These are phyloP conservation scores for Penicillium canariense DNA, from an alignment of 495 filamentous ascomycete species.

Conservation along the genomic window DNA sequence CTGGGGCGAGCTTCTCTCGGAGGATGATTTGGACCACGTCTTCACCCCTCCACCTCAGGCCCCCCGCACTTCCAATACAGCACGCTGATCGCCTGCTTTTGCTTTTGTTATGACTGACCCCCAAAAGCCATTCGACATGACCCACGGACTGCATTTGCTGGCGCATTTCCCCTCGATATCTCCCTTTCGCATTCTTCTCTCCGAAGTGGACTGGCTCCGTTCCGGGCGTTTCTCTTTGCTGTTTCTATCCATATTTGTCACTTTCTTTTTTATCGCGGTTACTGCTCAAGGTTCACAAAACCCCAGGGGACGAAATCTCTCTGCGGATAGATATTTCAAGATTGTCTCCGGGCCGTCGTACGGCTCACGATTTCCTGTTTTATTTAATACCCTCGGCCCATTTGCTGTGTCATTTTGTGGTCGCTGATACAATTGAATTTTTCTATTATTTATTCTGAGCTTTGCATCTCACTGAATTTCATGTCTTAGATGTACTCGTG, in stretches of 20 bases:
- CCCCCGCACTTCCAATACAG: constrained; percentile 8
- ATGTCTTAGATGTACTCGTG: background rate
- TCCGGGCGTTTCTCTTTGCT: constrained; percentile 2
- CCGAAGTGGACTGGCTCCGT: constrained; percentile 25
- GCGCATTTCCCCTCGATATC: constrained; percentile 17
- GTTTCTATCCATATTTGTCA: constrained; percentile 3
- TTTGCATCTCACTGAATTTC: background rate
- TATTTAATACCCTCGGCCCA: constrained; percentile 22
- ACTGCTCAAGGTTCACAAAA: background rate
- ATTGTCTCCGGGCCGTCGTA: constrained; percentile 2
- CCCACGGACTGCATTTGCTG: constrained; percentile 19
- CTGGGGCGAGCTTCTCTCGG: constrained; percentile 23
- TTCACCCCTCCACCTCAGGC: background rate
- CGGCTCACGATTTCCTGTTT: constrained; percentile 1
- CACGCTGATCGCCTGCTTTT: constrained; percentile 13
- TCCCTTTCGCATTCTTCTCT: constrained; percentile 1
- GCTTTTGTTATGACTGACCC: background rate
- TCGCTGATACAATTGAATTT: background rate
- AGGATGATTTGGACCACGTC: background rate
- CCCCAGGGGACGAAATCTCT: background rate
- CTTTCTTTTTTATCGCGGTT: background rate
- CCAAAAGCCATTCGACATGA: constrained; percentile 7
- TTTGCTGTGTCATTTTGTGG: background rate
- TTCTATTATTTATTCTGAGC: background rate
- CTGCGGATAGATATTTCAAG: constrained; percentile 11